phyloP scores from a whole-genome alignment of 2,329 filamentous ascomycete genomes.

The Fusarium incarnatum region DNA sequence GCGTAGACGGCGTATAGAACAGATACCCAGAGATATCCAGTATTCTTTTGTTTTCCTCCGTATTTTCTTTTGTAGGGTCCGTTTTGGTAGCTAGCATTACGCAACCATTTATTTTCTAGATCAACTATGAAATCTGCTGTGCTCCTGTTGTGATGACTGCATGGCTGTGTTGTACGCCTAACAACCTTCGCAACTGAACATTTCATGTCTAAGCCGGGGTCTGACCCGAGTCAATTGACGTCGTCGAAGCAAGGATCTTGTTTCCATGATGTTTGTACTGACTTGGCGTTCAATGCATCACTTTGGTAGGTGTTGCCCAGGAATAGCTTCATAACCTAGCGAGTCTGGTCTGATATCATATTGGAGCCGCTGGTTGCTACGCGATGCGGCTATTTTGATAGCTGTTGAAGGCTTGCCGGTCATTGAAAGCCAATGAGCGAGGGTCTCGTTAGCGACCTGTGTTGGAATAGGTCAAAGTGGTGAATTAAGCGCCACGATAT shows the following conservation, averaged over 20 bases:
- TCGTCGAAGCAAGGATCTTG: not conserved
- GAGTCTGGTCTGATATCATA: not conserved
- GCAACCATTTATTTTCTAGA: not conserved
- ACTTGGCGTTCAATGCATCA: not conserved
- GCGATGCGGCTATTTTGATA: slow-evolving; percentile 3
- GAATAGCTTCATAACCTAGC: not conserved
- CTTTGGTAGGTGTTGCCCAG: not conserved
- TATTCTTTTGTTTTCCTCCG: slow-evolving; percentile 14
- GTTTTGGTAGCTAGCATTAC: not conserved
- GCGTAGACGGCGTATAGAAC: slow-evolving; percentile 35
- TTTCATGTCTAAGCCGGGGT: not conserved
- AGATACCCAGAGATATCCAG: slow-evolving; percentile 31
- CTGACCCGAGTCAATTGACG: not conserved
- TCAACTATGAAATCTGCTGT: not conserved
- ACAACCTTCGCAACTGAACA: not conserved
- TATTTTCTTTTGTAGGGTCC: not conserved
- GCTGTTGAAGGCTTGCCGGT: not conserved
- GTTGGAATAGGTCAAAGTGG: slow-evolving; percentile 4
- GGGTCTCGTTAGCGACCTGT: slow-evolving; percentile 19
- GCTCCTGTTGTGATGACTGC: not conserved
- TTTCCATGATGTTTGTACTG: not conserved
- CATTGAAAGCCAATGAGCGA: slow-evolving; percentile 24
- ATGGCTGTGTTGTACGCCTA: not conserved
- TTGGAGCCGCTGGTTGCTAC: slow-evolving; percentile 9
- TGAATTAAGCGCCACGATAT: slow-evolving; percentile 38